Conservation (phyloP, 768 basidiomycete genomes). For the Hypholoma sublateritium region DNA sequence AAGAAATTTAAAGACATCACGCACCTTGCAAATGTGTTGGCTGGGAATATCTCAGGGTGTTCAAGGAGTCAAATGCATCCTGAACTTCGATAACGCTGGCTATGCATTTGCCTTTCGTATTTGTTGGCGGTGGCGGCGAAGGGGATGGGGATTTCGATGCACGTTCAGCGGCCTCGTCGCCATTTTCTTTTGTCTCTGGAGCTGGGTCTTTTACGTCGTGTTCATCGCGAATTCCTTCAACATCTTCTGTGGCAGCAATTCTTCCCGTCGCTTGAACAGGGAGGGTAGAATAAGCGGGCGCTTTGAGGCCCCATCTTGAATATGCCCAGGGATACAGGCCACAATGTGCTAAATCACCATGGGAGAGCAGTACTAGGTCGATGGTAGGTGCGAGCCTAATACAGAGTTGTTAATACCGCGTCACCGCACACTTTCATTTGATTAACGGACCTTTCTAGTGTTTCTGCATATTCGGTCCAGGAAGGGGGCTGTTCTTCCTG, state of each 20-base stretch:
- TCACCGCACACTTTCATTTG: not conserved
- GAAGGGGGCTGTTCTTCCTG: constrained; percentile 35
- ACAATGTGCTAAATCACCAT: constrained; percentile 86
- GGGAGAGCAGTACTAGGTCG: constrained; percentile 91
- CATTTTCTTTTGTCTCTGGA: constrained; percentile 23
- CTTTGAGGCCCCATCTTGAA: constrained; percentile 82
- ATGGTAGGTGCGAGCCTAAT: constrained; percentile 74
- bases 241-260: constrained; percentile 87
- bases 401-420: constrained; percentile 6
- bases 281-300: constrained; percentile 91
- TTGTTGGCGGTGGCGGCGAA: constrained; percentile 11
- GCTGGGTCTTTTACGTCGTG: constrained; percentile 58
- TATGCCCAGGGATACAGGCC: constrained; percentile 94
- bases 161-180: constrained; percentile 23
- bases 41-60: constrained; percentile 91
- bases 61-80: constrained; percentile 90
- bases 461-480: constrained; percentile 67
- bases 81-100: constrained; percentile 83
- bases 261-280: constrained; percentile 96
- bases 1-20: not conserved
- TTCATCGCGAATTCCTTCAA: constrained; percentile 77
- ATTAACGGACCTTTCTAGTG: constrained; percentile 60
- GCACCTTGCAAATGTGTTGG: constrained; percentile 92
- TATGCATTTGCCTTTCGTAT: constrained; percentile 53
- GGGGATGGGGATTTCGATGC: constrained; percentile 25